Evolutionary conservation across 2,329 filamentous ascomycete genomes (phyloP), one percentile per base, ranked within the genome.

Genomic region (Acrocalymma vagum): DNA sequence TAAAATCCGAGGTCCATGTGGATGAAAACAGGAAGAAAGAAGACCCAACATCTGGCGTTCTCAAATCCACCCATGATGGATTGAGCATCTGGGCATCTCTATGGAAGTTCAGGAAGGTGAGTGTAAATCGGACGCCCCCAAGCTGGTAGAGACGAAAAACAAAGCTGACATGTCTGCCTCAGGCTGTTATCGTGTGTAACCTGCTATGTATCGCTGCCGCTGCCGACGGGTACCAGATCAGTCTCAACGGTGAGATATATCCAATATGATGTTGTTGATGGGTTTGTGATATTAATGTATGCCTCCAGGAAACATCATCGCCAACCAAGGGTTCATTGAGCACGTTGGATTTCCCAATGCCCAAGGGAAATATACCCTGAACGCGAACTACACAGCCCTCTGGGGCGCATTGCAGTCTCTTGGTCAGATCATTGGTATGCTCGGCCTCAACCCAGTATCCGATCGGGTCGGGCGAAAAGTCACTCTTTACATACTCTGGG

Each of bases 321-420:
- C 30, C 4, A 33, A 33, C 18, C 30, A 33, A 15, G 30, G 30
- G 11, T 33, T 33, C 16, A 33, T 22, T 11, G 8, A 33, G 30
- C 30, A 33, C 30, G 9, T 33, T 14, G 30, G 30, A 10, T 33
- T 33, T 20, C 16, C 10, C 16, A 33, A 33, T 20, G 18, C 15
- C 6, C 9, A 33, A 20, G 30, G 30, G 8, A 15, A 11, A 21
- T 33, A 14, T 8, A 11, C 10, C 16, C 15, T 33, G 16, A 33
- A 33, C 10, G 30, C 30, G 5, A 9, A 33, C 9, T 33, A 33
- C 16, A 33, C 30, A 16, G 30, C 30, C 20, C 16, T 33, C 5
- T 33, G 30, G 30, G 30, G 30, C 11, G 30, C 30, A 5, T 21
- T 33, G 30, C 30, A 33, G n/a, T 33, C 30, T 11, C 17, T 33